These are phyloP conservation scores for Fusarium staphyleae DNA, from an alignment of 2,329 filamentous ascomycete species.

Conservation along the genomic window DNA sequence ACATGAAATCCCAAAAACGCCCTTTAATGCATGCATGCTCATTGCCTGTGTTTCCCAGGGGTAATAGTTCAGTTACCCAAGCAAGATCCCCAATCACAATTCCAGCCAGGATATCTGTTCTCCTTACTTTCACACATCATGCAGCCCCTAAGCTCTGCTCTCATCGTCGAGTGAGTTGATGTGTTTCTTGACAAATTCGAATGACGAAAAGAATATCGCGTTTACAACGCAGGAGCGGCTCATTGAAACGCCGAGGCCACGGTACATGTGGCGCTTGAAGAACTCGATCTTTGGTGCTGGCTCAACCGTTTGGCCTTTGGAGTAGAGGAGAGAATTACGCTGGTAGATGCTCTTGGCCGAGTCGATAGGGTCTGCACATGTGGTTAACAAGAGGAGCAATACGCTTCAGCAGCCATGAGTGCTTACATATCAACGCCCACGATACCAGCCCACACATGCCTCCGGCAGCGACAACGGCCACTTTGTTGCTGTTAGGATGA, in stretches of 20 bases:
- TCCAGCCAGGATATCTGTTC: constrained; percentile 13
- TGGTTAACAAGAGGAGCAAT: constrained; percentile 9
- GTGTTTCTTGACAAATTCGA: constrained; percentile 80
- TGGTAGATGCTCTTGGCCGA: constrained; percentile 88
- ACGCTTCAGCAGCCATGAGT: background rate
- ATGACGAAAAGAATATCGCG: constrained; percentile 88
- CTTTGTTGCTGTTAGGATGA: constrained; percentile 76
- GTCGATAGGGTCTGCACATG: constrained; percentile 69
- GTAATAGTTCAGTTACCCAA: constrained; percentile 19
- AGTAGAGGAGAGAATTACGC: constrained; percentile 76
- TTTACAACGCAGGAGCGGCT: constrained; percentile 82
- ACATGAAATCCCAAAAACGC: constrained; percentile 33
- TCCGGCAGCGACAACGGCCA: constrained; percentile 79
- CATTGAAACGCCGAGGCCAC: constrained; percentile 84
- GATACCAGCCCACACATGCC: constrained; percentile 84
- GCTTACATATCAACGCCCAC: constrained; percentile 78
- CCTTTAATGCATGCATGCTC: constrained; percentile 38
- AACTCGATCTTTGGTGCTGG: constrained; percentile 77
- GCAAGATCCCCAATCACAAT: constrained; percentile 6
- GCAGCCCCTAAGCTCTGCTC: constrained; percentile 13
- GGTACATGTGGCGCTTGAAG: constrained; percentile 80
- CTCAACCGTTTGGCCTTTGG: constrained; percentile 68
- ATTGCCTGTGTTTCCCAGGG: constrained; percentile 21
- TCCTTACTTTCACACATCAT: constrained; percentile 3
- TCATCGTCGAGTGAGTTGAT: constrained; percentile 63